Percentiles rank a stretch among this genome's conserved stretches.
Conservation (phyloP, 2,329 filamentous ascomycete species). For the Lecanicillium sp. region DNA sequence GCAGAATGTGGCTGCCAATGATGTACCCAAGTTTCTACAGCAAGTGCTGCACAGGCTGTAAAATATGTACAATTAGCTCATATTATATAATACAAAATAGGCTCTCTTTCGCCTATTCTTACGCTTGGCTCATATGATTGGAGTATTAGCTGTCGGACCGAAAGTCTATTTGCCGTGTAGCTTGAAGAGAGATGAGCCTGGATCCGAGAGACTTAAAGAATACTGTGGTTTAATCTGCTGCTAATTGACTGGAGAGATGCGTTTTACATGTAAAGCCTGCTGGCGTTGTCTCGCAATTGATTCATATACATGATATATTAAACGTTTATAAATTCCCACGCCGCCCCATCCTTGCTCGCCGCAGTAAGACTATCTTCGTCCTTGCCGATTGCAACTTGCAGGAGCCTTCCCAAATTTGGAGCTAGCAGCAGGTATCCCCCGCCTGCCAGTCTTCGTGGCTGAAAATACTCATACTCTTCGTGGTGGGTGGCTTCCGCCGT, state of each 20-base stretch:
- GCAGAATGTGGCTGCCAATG: conserved; percentile 45
- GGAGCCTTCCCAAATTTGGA: conserved; percentile 17
- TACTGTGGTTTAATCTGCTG: no score
- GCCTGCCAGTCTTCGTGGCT: conserved; percentile 16
- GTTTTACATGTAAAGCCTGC: no score
- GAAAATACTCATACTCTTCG: conserved; percentile 20
- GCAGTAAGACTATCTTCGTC: conserved; percentile 18
- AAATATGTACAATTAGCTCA: not conserved
- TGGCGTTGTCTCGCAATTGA: no score
- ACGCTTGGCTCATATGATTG: no score
- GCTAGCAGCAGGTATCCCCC: conserved; percentile 25
- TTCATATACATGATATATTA: no score
- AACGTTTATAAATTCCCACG: conserved; percentile 19
- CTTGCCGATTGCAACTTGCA: conserved; percentile 17
- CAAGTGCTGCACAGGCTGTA: conserved; percentile 42
- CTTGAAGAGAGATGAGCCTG: no score
- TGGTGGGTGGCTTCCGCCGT: conserved; percentile 17
- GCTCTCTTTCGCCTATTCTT: no score
- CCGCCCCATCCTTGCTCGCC: conserved; percentile 18
- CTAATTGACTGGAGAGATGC: no score
- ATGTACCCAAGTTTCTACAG: conserved; percentile 31
- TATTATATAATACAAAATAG: no score
- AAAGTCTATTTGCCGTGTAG: no score
- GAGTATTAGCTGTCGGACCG: no score
- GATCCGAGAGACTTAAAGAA: no score